These are phyloP conservation scores for Globisporangium irregulare DNA, from an alignment of 352 stramenopile species.

Conservation along the genomic window DNA sequence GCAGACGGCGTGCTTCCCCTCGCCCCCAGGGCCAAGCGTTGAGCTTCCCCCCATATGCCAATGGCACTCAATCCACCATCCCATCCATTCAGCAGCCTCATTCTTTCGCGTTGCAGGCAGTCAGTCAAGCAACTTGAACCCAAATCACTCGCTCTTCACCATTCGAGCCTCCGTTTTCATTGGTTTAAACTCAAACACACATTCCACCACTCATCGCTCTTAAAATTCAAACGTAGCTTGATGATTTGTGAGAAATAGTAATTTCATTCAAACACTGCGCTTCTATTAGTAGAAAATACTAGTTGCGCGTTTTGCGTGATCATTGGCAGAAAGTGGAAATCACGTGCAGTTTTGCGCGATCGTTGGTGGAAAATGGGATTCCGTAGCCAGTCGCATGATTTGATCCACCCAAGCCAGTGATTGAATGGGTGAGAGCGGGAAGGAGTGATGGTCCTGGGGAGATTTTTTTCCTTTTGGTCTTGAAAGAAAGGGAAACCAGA, in stretches of 20 bases:
- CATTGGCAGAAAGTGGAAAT: background rate
- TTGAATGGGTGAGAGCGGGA: background rate
- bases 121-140: background rate
- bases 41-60: background rate
- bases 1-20: background rate
- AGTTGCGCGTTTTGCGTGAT: background rate
- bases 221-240: background rate
- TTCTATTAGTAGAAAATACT: background rate
- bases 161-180: background rate
- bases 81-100: background rate
- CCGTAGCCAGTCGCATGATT: background rate
- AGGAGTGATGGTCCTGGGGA: background rate
- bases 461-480: background rate
- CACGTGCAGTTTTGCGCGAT: background rate
- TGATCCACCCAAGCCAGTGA: background rate
- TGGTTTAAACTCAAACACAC: background rate
- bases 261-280: background rate
- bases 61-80: background rate
- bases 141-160: background rate
- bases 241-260: background rate
- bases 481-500: background rate
- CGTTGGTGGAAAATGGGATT: background rate
- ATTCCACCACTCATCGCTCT: background rate
- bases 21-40: background rate
- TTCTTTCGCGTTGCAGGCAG: slow-evolving; percentile 5